A percentile compares a stretch with the other conserved stretches of the same genome.
Conservation (phyloP, 2,329 filamentous ascomycete genomes). For the Paecilomyces variotii region DNA sequence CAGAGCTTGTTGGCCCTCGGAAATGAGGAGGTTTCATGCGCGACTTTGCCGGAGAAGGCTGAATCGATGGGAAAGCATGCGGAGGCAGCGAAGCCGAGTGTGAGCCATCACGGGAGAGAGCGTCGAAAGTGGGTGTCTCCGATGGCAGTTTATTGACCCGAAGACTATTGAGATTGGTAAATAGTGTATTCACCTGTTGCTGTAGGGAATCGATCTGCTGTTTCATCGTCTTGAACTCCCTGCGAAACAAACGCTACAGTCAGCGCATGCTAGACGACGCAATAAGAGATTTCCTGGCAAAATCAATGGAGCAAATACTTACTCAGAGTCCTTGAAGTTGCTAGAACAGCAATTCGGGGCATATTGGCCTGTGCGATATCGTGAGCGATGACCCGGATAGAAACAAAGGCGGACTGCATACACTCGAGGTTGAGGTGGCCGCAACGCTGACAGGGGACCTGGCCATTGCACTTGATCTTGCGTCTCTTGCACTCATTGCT, state of each 20-base stretch:
- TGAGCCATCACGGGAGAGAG: conserved; percentile 31
- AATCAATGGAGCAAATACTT: conserved; percentile 13
- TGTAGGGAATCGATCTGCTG: conserved; percentile 67
- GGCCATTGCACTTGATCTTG: conserved; percentile 62
- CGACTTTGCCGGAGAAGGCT: conserved; percentile 36
- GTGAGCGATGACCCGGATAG: neutral
- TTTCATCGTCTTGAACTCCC: conserved; percentile 75
- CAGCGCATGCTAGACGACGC: neutral
- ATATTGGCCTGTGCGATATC: conserved; percentile 43
- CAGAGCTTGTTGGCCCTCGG: conserved; percentile 75
- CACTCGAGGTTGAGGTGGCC: conserved; percentile 57
- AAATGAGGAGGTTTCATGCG: conserved; percentile 58
- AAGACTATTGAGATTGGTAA: conserved; percentile 61
- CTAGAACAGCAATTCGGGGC: conserved; percentile 61
- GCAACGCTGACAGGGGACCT: conserved; percentile 57
- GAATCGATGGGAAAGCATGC: conserved; percentile 27
- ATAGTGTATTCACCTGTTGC: conserved; percentile 73
- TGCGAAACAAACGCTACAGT: conserved; percentile 13
- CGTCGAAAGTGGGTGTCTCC: conserved; percentile 26
- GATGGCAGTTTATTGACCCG: conserved; percentile 39
- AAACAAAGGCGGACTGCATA: conserved; percentile 10
- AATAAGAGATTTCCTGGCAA: neutral
- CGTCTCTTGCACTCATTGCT: conserved; percentile 59
- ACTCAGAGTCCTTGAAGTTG: conserved; percentile 84
- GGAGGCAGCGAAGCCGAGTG: conserved; percentile 18